Evolutionary conservation across 1,284 basidiomycete species (phyloP), one percentile per base, ranked within the genome.

Genomic region (Taiwanofungus camphoratus): DNA sequence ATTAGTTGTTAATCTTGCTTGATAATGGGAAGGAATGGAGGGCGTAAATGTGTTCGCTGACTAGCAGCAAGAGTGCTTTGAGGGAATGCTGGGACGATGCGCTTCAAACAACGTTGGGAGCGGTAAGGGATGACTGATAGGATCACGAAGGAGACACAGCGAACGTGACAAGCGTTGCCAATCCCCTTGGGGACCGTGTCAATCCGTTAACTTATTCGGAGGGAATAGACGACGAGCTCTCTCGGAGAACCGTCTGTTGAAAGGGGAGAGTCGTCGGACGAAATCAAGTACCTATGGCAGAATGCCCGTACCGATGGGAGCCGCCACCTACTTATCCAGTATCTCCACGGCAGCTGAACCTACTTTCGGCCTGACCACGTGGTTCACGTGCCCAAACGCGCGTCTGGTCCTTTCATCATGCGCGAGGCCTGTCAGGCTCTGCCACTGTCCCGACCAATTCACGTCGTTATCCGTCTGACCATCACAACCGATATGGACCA

Each of bases 401-500:
- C n/a, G n/a, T n/a, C n/a, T n/a, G n/a, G n/a, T n/a, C n/a, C n/a
- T n/a, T n/a, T n/a, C n/a, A n/a, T n/a, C n/a, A n/a, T n/a, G 26
- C 26, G 13, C 26, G 8, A 13, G 26, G 26, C 26, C 34, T 35
- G 16, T 12, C 7, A 16, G 33, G 27, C 41, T 26, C 31, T 11
- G 5, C 4, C 33, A 42, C 40, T n/a, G 36, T 12, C 38, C 8
- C 19, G 18, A 27, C 27, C 16, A 29, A 21, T 15, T 32, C 11
- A 26, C 34, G 12, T 27, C 24, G 6, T 16, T 26, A 18, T 9
- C 34, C 23, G 15, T 12, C 4, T 20, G 5, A 20, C 15, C 23
- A 2, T n/a, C 21, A 15, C 15, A 33, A 33, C 15, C 24, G 31
- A 31, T 32, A 87, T 88, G 84, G 82, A 89, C 39, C 59, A 61